These are phyloP conservation scores for rapeseed (Brassica napus) DNA, from an alignment of 345 rosid genomes.

Conservation along the genomic window DNA sequence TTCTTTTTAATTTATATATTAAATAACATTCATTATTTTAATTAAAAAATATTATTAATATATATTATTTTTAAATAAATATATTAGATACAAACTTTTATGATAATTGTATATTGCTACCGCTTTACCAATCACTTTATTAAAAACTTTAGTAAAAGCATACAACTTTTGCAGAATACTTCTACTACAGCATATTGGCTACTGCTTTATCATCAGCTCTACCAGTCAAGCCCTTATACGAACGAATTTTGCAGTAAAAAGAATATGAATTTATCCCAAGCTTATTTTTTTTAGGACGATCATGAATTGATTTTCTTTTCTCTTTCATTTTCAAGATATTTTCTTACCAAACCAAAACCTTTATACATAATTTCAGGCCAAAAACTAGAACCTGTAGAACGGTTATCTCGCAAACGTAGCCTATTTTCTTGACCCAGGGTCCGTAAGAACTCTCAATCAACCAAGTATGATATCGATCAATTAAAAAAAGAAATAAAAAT, in stretches of 20 bases:
- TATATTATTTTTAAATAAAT: no score
- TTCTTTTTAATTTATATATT: no score
- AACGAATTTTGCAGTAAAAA: neutral
- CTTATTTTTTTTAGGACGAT: neutral
- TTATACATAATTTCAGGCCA: neutral
- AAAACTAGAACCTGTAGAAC: neutral
- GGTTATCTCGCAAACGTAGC: neutral
- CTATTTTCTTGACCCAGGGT: neutral
- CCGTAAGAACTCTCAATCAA: neutral
- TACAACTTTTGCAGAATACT: no score
- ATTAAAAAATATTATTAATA: no score
- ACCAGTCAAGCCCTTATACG: neutral
- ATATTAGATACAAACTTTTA: no score
- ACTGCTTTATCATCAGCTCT: no score
- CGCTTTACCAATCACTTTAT: no score
- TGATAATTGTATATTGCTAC: no score
- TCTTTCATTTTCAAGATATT: neutral
- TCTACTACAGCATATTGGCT: no score
- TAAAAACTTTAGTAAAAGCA: no score
- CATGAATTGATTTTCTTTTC: neutral
- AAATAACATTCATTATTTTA: no score
- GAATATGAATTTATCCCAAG: neutral
- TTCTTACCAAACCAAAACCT: neutral
- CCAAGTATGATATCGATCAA: neutral
- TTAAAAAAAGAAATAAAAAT: neutral